phyloP scores from a whole-genome alignment of 768 basidiomycete species.

The Mycena pura region DNA sequence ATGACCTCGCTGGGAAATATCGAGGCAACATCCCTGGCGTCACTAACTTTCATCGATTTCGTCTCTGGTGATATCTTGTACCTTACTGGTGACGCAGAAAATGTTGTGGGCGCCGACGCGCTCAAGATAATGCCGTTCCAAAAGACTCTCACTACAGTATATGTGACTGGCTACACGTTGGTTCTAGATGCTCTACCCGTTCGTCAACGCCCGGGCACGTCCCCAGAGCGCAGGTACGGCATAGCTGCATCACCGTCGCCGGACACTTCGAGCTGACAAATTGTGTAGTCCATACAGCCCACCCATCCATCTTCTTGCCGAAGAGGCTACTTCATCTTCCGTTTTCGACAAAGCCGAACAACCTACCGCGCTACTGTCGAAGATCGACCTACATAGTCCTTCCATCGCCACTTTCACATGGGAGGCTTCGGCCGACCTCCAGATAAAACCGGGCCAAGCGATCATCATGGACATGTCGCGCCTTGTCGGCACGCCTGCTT shows the following conservation, averaged over 20 bases:
- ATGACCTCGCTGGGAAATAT: conserved; percentile 72
- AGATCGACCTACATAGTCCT: conserved; percentile 50
- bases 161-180: conserved; percentile 58
- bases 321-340: conserved; percentile 43
- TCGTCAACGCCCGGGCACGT: conserved; percentile 46
- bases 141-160: conserved; percentile 54
- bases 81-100: conserved; percentile 62
- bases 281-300: conserved; percentile 62
- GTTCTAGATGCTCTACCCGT: conserved; percentile 62
- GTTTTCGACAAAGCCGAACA: conserved; percentile 37
- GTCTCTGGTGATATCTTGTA: conserved; percentile 64
- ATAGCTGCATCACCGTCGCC: no score
- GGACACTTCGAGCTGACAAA: conserved; percentile 18
- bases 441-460: conserved; percentile 56
- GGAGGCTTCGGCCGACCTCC: conserved; percentile 40
- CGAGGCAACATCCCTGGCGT: conserved; percentile 60
- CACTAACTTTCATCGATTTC: conserved; percentile 63
- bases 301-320: conserved; percentile 57
- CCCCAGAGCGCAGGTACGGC: conserved; percentile 33
- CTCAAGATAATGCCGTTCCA: conserved; percentile 62
- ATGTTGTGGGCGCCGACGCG: conserved; percentile 55
- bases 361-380: conserved; percentile 43
- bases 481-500: conserved; percentile 53
- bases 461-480: conserved; percentile 60
- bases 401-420: conserved; percentile 65